Conservation (phyloP, 805 yeast species). For the Pichia sporocuriosa region DNA sequence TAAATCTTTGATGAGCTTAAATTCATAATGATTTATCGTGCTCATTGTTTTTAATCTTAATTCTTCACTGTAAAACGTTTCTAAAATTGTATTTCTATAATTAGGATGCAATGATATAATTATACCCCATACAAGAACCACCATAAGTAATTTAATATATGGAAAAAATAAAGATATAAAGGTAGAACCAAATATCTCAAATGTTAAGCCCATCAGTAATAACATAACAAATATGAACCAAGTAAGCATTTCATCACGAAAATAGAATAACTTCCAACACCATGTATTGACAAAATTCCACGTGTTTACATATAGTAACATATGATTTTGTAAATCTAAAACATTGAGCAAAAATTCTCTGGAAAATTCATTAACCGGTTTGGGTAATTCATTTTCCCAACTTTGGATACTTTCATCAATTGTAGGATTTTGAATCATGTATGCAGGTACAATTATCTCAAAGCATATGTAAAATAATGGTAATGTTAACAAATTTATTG, state of each 20-base stretch:
- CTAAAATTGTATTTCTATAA: slow-evolving; percentile 40
- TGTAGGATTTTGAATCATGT: slow-evolving; percentile 54
- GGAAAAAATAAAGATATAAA: slow-evolving; percentile 20
- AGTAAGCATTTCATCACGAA: slow-evolving; percentile 55
- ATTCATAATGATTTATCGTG: slow-evolving; percentile 44
- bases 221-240: slow-evolving; percentile 39
- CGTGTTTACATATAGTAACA: slow-evolving; percentile 53
- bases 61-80: slow-evolving; percentile 52
- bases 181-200: slow-evolving; percentile 27
- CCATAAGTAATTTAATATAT: slow-evolving; percentile 26
- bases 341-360: slow-evolving; percentile 71
- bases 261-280: slow-evolving; percentile 53
- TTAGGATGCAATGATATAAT: slow-evolving; percentile 46
- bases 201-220: slow-evolving; percentile 11
- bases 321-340: slow-evolving; percentile 79
- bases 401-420: slow-evolving; percentile 33
- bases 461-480: slow-evolving; percentile 51
- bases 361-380: slow-evolving; percentile 72
- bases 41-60: slow-evolving; percentile 48
- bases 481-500: slow-evolving; percentile 44
- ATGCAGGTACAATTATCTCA: slow-evolving; percentile 63
- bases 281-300: slow-evolving; percentile 52
- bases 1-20: slow-evolving; percentile 33
- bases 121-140: slow-evolving; percentile 45
- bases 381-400: slow-evolving; percentile 47